Conservation (phyloP, 306 rosid species). For the Herpetospermum pedunculosum region DNA sequence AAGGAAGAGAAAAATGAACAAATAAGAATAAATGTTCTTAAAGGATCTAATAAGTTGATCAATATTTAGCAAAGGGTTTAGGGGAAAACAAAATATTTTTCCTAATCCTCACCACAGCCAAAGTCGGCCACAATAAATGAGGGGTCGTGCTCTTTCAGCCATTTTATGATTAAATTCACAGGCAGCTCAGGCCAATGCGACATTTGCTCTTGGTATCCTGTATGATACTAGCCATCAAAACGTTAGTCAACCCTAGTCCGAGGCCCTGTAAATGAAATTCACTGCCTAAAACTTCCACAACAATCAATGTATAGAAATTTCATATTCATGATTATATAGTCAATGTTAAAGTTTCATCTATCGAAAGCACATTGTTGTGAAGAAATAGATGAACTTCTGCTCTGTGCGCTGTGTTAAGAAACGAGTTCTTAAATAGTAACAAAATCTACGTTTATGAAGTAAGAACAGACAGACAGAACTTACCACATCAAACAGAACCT, state of each 20-base stretch:
- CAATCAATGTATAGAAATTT: neutral
- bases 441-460: neutral
- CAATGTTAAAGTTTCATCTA: neutral
- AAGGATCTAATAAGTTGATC: neutral
- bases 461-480: constrained; percentile 6
- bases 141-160: constrained; percentile 62
- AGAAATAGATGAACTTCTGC: neutral
- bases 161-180: constrained; percentile 60
- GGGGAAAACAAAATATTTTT: neutral
- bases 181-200: constrained; percentile 90
- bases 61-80: neutral
- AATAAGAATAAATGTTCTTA: neutral
- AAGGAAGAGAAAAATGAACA: neutral
- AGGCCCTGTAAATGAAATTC: neutral
- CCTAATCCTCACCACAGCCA: constrained; percentile 71
- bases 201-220: constrained; percentile 92
- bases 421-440: neutral
- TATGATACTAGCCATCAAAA: constrained; percentile 68
- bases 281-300: neutral
- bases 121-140: constrained; percentile 83
- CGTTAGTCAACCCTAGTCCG: constrained; percentile 7
- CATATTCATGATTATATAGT: too few species aligned
- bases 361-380: neutral
- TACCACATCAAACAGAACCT: constrained; percentile 58
- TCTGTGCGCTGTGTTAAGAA: neutral